Evolutionary conservation across 495 filamentous ascomycete species (phyloP).

Genomic region (Entonaema liquescens): DNA sequence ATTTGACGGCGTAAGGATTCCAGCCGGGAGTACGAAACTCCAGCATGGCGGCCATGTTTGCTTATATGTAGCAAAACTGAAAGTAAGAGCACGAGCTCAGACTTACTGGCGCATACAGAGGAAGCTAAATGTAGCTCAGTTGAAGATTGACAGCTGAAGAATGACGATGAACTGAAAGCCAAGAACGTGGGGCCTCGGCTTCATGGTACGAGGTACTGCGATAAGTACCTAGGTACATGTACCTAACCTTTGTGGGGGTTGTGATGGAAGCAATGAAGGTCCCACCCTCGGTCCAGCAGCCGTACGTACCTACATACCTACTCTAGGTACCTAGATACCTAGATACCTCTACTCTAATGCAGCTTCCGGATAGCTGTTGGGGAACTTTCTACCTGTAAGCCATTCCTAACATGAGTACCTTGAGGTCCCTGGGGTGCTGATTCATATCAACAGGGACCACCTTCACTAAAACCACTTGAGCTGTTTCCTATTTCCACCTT

Average conservation of each 20-base stretch:
- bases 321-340: too few relatives aligned
- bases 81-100: background rate
- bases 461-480: background rate
- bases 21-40: conserved; percentile 92
- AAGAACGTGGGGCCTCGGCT: conserved; percentile 41
- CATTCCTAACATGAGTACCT: too few relatives aligned
- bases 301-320: too few relatives aligned
- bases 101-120: conserved; percentile 19
- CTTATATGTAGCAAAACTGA: background rate
- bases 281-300: too few relatives aligned
- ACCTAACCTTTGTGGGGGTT: background rate
- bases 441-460: background rate
- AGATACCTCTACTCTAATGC: too few relatives aligned
- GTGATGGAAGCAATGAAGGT: too few relatives aligned
- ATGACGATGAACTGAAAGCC: conserved; percentile 27
- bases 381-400: too few relatives aligned
- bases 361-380: background rate
- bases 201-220: conserved; percentile 3
- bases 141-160: conserved; percentile 14
- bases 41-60: conserved; percentile 73
- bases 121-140: conserved; percentile 9
- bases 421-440: conserved; percentile 5
- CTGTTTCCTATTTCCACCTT: conserved; percentile 9
- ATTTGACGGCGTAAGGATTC: conserved; percentile 95
- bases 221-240: conserved; percentile 1